Evolutionary conservation across 2,329 filamentous ascomycete genomes (phyloP), one percentile per base, ranked within the genome.

Genomic region (Fonsecaea multimorphosa): DNA sequence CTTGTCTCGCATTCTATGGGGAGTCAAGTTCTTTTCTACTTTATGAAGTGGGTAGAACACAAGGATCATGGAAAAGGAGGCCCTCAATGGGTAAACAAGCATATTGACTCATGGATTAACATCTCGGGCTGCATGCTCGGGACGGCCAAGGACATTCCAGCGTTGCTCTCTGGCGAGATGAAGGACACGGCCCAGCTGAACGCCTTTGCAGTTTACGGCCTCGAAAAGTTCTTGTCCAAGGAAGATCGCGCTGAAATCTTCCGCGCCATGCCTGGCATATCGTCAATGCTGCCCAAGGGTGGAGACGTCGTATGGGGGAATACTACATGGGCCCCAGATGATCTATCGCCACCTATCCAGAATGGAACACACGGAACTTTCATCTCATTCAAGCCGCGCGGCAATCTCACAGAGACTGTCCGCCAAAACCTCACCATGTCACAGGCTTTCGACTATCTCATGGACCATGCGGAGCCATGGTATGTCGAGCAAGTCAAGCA

Each of bases 111-210:
- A 2, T 99, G 96, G 93, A 96, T 99, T 81, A 99, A 99, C 76
- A 93, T 99, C 73, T 95, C 91, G 71, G 95, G 95, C 5, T 99
- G 94, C 78, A 97, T 99, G 94, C 88, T 99, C 5, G 95, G 95
- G 14, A 93, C 95, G 1, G 84, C 93, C 64, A 99, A 99, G 80
- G 94, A 91, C 65, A 81, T 98, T 38, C 91, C 95, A 0, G 94
- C 95, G 0, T 86, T 98, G 0, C 83, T 99, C 1, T 97, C 93
- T 0, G 95, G 95, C 32, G 95, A 99, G 78, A 99, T 99, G 95
- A 92, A 94, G 71, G 95, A 99, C 74, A 99, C 95, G 0, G 95
- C 94, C 0, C 95, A 98, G 77, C 86, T 99, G 24, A 98, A 98
- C 73, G 87, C 94, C 1, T 96, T 98, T 76, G 95, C 95, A 8